A percentile compares a stretch with the other conserved stretches of the same genome.
phyloP scores from a whole-genome alignment of 1,139 yeast species.

The Geotrichum armillariae region DNA sequence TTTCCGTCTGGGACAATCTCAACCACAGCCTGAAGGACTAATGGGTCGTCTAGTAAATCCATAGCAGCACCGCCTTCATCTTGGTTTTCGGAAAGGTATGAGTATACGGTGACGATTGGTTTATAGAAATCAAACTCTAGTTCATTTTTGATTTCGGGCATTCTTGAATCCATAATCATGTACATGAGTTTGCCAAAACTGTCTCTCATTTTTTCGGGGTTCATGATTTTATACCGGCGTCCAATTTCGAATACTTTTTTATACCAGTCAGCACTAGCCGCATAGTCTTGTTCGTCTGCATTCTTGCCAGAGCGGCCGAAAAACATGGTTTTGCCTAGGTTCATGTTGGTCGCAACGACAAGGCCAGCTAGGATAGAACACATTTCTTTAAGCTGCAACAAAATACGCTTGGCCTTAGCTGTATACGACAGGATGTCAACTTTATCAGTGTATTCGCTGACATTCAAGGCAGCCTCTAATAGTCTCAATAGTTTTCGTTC shows the following conservation, averaged over 20 bases:
- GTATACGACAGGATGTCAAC: conserved; percentile 64
- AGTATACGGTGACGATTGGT: conserved; percentile 62
- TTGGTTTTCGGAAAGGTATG: conserved; percentile 44
- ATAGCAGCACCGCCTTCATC: conserved; percentile 42
- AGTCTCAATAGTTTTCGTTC: conserved; percentile 64
- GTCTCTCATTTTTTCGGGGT: conserved; percentile 73
- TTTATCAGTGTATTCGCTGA: conserved; percentile 74
- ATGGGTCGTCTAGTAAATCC: conserved; percentile 49
- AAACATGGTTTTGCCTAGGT: conserved; percentile 59
- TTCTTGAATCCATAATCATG: conserved; percentile 76
- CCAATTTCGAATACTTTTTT: conserved; percentile 68
- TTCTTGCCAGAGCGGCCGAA: neutral
- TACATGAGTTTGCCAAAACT: conserved; percentile 73
- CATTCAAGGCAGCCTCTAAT: conserved; percentile 68
- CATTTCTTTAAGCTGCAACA: conserved; percentile 66
- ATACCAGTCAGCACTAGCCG: conserved; percentile 68
- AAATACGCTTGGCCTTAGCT: conserved; percentile 64
- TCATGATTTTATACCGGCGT: conserved; percentile 73
- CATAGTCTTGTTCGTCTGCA: conserved; percentile 48
- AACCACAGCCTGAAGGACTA: conserved; percentile 59
- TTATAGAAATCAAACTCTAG: conserved; percentile 71
- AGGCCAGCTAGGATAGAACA: conserved; percentile 73
- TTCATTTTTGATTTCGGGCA: conserved; percentile 63
- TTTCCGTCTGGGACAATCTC: conserved; percentile 61
- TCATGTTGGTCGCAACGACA: conserved; percentile 70